A percentile compares a stretch with the other conserved stretches of the same genome.
These are phyloP conservation scores for Nakaseomyces nivariensis DNA, from an alignment of 1,139 yeast genomes.

Conservation along the genomic window DNA sequence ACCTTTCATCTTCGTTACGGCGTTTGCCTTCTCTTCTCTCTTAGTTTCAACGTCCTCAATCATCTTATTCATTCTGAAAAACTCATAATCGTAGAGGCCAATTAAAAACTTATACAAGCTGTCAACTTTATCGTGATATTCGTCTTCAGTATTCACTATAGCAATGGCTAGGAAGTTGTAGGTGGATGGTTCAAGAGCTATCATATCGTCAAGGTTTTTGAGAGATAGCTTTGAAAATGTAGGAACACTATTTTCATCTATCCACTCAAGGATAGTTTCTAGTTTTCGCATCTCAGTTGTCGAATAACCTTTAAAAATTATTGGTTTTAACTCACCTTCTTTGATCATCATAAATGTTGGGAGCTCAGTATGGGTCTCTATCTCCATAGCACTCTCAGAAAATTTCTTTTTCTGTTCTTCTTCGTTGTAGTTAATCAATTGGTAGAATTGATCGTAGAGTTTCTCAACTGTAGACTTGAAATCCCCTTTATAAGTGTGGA, in stretches of 20 bases:
- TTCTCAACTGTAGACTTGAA: slow-evolving; percentile 34
- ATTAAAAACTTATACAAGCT: slow-evolving; percentile 37
- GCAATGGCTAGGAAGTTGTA: slow-evolving; percentile 45
- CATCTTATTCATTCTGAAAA: slow-evolving; percentile 37
- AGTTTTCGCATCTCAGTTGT: slow-evolving; percentile 51
- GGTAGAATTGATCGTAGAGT: slow-evolving; percentile 38
- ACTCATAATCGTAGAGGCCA: slow-evolving; percentile 46
- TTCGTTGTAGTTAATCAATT: slow-evolving; percentile 36
- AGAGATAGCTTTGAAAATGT: slow-evolving; percentile 43
- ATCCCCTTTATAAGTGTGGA: slow-evolving; percentile 44
- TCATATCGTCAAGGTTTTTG: slow-evolving; percentile 30
- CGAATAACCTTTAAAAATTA: slow-evolving; percentile 49
- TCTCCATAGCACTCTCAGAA: slow-evolving; percentile 38
- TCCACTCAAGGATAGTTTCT: slow-evolving; percentile 40
- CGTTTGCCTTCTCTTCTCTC: slow-evolving; percentile 37
- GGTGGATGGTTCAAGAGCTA: slow-evolving; percentile 30
- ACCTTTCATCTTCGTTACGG: slow-evolving; percentile 37
- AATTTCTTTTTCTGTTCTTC: slow-evolving; percentile 29
- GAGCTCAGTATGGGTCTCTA: slow-evolving; percentile 45
- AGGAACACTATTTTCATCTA: slow-evolving; percentile 41
- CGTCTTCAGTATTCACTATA: slow-evolving; percentile 40
- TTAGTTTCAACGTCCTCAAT: slow-evolving; percentile 33
- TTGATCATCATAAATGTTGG: slow-evolving; percentile 56
- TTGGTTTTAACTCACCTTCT: slow-evolving; percentile 44
- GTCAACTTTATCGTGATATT: slow-evolving; percentile 15